Evolutionary conservation across 192 early-diverging fungal genomes (phyloP).

Genomic region (Chytriomyces hyalinus): DNA sequence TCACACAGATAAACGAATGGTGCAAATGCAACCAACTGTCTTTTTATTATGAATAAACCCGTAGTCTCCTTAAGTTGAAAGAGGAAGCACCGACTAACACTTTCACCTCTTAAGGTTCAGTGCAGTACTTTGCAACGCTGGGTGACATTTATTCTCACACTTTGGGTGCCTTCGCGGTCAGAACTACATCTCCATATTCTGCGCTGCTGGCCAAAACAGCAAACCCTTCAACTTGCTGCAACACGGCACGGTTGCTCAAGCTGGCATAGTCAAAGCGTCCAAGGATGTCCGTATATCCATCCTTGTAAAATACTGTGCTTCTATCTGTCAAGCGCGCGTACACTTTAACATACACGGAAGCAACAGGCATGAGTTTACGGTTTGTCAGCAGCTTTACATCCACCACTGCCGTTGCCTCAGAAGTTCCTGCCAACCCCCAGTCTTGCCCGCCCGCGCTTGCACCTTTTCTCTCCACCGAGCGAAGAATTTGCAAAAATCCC

Average conservation of each 20-base stretch:
- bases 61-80: too few relatives aligned
- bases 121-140: too few relatives aligned
- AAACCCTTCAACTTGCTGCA: conserved; percentile 18
- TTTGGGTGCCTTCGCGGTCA: conserved; percentile 27
- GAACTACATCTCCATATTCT: conserved; percentile 25
- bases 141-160: conserved; percentile 13
- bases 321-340: conserved; percentile 21
- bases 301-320: conserved; percentile 31
- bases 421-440: not conserved
- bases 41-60: too few relatives aligned
- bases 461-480: not conserved
- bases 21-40: too few relatives aligned
- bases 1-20: too few relatives aligned
- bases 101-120: too few relatives aligned
- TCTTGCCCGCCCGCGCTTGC: not conserved
- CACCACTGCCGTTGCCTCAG: not conserved
- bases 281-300: conserved; percentile 30
- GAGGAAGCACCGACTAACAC: too few relatives aligned
- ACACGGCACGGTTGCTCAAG: conserved; percentile 23
- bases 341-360: conserved; percentile 24
- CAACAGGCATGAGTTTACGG: conserved; percentile 18
- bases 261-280: conserved; percentile 37
- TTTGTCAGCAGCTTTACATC: conserved; percentile 13
- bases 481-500: conserved; percentile 26
- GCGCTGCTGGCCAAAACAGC: conserved; percentile 20